Evolutionary conservation across 2,329 filamentous ascomycete genomes (phyloP), one percentile per base, ranked within the genome.

Genomic region (Botryotinia calthae): DNA sequence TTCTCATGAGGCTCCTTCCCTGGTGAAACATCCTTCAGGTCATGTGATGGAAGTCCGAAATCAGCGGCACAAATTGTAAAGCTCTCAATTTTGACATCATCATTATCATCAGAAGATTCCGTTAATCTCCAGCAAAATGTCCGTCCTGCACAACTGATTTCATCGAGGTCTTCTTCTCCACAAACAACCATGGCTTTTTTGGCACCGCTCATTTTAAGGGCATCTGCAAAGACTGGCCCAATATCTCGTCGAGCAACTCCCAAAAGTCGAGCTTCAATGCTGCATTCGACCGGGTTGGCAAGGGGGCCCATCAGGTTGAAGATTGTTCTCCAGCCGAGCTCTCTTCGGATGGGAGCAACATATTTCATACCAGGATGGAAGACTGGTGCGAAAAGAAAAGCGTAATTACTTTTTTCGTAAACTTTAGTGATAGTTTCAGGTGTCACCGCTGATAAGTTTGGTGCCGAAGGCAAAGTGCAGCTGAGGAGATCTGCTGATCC

Each of bases 241-340:
- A 99, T 89, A 77, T 94, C 93, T 80, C 91, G 89, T 75, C 96
- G 90, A 25, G 95, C 95, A 42, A 99, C 95, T 74, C 96, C 96
- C n/a, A 99, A 89, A 73, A 99, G 89, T 44, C 96, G 90, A 20
- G 95, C 94, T 84, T 99, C 96, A 73, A 99, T 89, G 51, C 88
- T 85, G 78, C 90, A 89, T 79, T 98, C 93, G 28, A 97, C 88
- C 0, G 96, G 96, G 82, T 98, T 98, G 63, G 94, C 92, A 42
- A 99, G 86, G 0, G 96, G 96, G 0, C 96, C 96, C 67, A 99
- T 88, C 25, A 99, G 89, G 83, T 99, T 99, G 89, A 99, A 99
- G 77, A 99, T 95, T 2, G 96, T 99, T 78, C 96, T 90, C 87
- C 96, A 95, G 73, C 95, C 95, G 34, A 99, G 88, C 81, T 97